A percentile compares a stretch with the other conserved stretches of the same genome.
phyloP scores from a whole-genome alignment of 2,329 filamentous ascomycete genomes.

The Didymosphaeria variabile region DNA sequence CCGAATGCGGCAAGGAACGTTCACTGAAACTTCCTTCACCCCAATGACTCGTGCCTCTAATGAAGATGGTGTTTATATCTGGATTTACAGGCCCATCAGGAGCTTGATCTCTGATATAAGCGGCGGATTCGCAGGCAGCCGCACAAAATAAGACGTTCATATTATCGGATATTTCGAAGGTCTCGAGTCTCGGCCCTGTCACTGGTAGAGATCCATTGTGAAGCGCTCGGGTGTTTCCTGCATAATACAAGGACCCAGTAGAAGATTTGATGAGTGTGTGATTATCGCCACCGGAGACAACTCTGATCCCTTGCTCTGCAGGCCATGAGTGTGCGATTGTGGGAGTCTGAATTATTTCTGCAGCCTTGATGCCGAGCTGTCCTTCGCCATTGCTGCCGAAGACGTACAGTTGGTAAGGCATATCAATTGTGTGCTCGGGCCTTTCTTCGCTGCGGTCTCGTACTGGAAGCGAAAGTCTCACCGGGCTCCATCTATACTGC shows the following conservation, averaged over 20 bases:
- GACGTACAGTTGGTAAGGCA: constrained; percentile 48
- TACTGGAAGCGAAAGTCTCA: not conserved
- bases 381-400: constrained; percentile 64
- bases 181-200: constrained; percentile 2
- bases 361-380: constrained; percentile 60
- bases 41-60: constrained; percentile 33
- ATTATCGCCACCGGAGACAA: constrained; percentile 77
- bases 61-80: constrained; percentile 13
- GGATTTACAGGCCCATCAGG: not conserved
- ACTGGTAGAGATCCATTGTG: constrained; percentile 48
- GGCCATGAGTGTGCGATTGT: constrained; percentile 17
- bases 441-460: not conserved
- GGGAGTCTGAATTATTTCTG: constrained; percentile 47
- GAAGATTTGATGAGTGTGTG: constrained; percentile 79
- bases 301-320: constrained; percentile 21
- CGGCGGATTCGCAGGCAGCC: constrained; percentile 40
- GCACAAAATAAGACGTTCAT: constrained; percentile 23
- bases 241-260: constrained; percentile 68
- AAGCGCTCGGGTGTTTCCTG: constrained; percentile 67
- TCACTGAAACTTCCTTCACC: constrained; percentile 28
- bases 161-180: constrained; percentile 17
- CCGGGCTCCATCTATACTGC: not conserved
- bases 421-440: constrained; percentile 3
- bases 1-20: constrained; percentile 13
- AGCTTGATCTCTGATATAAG: constrained; percentile 22